Percentiles rank a stretch among this genome's conserved stretches.
Conservation (phyloP, 2,329 filamentous ascomycete species). For the Neofusicoccum sp. region DNA sequence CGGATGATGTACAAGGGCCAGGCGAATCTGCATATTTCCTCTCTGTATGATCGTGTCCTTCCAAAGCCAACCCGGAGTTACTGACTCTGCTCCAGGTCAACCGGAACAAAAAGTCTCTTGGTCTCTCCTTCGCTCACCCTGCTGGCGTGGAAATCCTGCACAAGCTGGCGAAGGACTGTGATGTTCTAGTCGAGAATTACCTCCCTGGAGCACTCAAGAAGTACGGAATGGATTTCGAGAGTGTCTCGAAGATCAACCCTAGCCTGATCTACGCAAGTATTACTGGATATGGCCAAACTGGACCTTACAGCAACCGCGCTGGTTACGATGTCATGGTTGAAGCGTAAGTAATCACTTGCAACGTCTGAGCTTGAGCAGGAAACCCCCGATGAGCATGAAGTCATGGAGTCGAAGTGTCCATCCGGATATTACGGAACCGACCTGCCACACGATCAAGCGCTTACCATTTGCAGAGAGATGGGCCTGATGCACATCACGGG, state of each 20-base stretch:
- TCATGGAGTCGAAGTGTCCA: too few relatives aligned
- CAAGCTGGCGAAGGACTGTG: constrained; percentile 76
- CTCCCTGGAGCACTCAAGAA: constrained; percentile 86
- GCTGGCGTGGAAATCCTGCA: constrained; percentile 85
- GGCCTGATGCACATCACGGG: constrained; percentile 99
- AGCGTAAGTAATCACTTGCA: constrained; percentile 49
- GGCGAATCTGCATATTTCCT: constrained; percentile 96
- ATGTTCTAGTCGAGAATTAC: constrained; percentile 96
- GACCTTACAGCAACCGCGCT: constrained; percentile 80
- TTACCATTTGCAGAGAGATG: constrained; percentile 61
- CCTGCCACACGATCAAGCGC: neutral
- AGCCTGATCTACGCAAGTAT: constrained; percentile 90
- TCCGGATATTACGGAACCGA: too few relatives aligned
- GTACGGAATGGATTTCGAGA: constrained; percentile 86
- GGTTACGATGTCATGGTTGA: constrained; percentile 99
- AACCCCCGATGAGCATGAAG: neutral
- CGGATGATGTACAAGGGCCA: constrained; percentile 60
- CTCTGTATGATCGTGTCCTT: constrained; percentile 56
- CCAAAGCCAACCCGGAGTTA: neutral
- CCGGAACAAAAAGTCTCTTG: constrained; percentile 94
- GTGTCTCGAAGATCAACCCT: constrained; percentile 77
- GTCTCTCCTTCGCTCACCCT: constrained; percentile 82
- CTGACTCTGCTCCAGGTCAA: constrained; percentile 64
- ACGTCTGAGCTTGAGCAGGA: too few relatives aligned
- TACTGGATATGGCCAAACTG: constrained; percentile 94